Evolutionary conservation across 2,329 filamentous ascomycete genomes (phyloP).

Genomic region (Sarocladium strictum): DNA sequence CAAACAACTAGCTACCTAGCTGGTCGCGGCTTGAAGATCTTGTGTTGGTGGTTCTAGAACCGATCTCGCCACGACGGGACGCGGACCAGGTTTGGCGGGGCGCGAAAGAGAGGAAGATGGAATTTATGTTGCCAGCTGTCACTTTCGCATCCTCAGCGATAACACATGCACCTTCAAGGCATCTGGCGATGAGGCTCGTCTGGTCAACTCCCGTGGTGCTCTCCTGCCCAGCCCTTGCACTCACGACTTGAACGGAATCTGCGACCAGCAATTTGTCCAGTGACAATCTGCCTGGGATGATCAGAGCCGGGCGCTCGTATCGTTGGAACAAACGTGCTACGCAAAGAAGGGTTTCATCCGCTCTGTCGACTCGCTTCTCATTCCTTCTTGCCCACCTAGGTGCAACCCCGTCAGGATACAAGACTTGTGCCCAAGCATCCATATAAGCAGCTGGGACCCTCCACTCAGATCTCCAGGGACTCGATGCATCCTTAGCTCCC

Average conservation of each 20-base stretch:
- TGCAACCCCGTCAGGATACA: too few species aligned
- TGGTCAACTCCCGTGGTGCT: neutral
- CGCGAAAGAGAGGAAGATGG: neutral
- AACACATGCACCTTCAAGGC: neutral
- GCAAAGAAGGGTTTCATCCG: too few species aligned
- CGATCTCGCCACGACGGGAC: neutral
- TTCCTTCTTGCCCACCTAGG: too few species aligned
- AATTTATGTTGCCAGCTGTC: neutral
- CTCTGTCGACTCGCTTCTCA: too few species aligned
- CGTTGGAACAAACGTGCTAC: too few species aligned
- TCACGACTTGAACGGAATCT: too few species aligned
- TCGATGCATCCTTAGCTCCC: neutral
- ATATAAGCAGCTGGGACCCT: too few species aligned
- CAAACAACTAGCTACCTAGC: neutral
- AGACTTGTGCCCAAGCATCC: too few species aligned
- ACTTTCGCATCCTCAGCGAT: neutral
- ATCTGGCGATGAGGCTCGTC: neutral
- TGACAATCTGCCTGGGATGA: too few species aligned
- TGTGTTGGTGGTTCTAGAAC: neutral
- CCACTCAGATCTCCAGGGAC: neutral
- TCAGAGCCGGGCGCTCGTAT: too few species aligned
- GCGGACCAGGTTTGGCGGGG: neutral
- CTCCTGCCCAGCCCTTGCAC: too few species aligned
- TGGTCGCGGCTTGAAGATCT: neutral
- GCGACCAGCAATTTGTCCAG: too few species aligned